phyloP scores from a whole-genome alignment of 768 basidiomycete species.

The Amanita exitialis region DNA sequence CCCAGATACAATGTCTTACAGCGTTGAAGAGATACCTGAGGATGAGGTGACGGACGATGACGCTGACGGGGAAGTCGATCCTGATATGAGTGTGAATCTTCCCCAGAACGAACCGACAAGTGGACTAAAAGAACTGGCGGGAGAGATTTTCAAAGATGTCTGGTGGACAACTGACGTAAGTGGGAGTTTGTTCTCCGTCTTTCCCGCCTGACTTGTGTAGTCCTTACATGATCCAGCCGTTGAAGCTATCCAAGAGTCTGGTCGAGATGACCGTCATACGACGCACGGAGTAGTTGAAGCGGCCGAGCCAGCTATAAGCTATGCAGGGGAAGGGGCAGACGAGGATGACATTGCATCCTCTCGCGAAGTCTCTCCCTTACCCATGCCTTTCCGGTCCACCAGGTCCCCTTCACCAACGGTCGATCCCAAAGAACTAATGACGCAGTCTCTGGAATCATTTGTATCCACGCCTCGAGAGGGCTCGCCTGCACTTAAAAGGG shows the following conservation, averaged over 20 bases:
- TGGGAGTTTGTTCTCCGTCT: neutral
- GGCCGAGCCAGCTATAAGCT: neutral
- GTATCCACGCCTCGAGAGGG: neutral
- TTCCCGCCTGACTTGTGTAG: neutral
- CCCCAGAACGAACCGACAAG: neutral
- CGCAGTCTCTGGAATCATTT: neutral
- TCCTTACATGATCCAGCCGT: neutral
- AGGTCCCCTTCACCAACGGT: neutral
- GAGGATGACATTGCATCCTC: conserved; percentile 7
- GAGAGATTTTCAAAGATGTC: conserved; percentile 19
- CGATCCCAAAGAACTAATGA: neutral
- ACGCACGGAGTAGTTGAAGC: neutral
- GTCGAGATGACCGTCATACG: neutral
- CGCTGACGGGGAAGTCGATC: conserved; percentile 9
- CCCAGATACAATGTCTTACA: neutral
- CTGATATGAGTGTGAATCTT: neutral
- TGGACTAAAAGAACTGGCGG: conserved; percentile 15
- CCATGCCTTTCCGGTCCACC: neutral
- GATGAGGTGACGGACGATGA: conserved; percentile 9
- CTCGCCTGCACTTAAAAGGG: neutral
- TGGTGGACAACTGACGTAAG: conserved; percentile 13
- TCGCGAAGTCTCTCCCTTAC: conserved; percentile 2
- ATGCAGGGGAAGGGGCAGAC: neutral
- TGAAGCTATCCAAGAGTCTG: neutral
- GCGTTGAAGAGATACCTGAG: conserved; percentile 1